Conservation (phyloP, 306 rosid genomes). For the Corylus avellana region DNA sequence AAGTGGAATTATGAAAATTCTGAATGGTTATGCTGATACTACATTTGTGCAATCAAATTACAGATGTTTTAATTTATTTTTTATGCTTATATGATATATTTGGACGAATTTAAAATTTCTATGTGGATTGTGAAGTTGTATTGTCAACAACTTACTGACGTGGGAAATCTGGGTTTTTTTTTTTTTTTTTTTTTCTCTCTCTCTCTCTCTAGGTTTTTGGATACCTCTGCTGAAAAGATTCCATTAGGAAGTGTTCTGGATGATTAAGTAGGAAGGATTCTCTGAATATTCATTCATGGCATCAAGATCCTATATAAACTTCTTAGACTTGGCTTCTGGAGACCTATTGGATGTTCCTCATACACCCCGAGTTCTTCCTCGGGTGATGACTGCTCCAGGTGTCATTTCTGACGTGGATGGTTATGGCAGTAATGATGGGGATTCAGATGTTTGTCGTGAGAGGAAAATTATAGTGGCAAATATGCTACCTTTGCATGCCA, state of each 20-base stretch:
- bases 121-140: neutral
- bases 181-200: neutral
- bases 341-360: conserved; percentile 61
- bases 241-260: conserved; percentile 17
- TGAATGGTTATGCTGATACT: neutral
- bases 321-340: conserved; percentile 57
- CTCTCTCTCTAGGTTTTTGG: conserved; percentile 13
- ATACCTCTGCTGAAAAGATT: conserved; percentile 8
- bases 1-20: neutral
- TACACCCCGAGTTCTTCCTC: conserved; percentile 71
- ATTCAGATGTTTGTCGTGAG: conserved; percentile 64
- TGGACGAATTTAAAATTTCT: neutral
- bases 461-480: conserved; percentile 80
- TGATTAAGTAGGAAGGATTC: conserved; percentile 26
- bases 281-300: conserved; percentile 39
- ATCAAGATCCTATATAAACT: conserved; percentile 60
- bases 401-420: conserved; percentile 67
- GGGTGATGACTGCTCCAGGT: conserved; percentile 74
- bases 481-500: conserved; percentile 75
- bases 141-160: neutral
- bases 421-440: conserved; percentile 48
- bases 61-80: neutral
- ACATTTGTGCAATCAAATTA: neutral
- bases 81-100: neutral
- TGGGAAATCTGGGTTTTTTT: neutral